These are phyloP conservation scores for Diutina catenulata DNA, from an alignment of 1,139 yeast genomes.

Conservation along the genomic window DNA sequence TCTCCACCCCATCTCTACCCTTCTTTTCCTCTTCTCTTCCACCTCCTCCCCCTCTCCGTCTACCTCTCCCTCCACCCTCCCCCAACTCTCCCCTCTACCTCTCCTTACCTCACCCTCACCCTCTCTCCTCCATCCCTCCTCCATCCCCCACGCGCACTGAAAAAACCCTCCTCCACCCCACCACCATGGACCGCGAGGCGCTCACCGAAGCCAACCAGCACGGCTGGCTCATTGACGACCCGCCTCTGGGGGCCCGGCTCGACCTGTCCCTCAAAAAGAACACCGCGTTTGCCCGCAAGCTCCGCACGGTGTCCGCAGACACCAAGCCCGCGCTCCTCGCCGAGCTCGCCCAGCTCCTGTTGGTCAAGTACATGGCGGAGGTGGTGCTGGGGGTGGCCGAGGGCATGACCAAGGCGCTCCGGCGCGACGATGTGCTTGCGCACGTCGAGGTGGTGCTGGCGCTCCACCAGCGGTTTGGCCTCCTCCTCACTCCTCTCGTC, in stretches of 20 bases:
- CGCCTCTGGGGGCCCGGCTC: slow-evolving; percentile 20
- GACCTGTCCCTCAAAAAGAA: slow-evolving; percentile 81
- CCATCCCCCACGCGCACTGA: too few relatives aligned
- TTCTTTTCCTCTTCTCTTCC: too few relatives aligned
- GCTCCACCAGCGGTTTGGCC: slow-evolving; percentile 63
- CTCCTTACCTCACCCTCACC: too few relatives aligned
- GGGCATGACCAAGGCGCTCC: slow-evolving; percentile 42
- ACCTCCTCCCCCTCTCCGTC: too few relatives aligned
- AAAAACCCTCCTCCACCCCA: too few relatives aligned
- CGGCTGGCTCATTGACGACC: slow-evolving; percentile 4
- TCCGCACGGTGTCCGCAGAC: slow-evolving; percentile 36
- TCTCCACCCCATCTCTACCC: too few relatives aligned
- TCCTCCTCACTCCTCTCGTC: slow-evolving; percentile 43
- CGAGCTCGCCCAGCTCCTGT: slow-evolving; percentile 51
- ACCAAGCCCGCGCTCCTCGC: slow-evolving; percentile 32
- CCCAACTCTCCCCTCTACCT: too few relatives aligned
- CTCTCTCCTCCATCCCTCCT: too few relatives aligned
- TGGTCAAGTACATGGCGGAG: slow-evolving; percentile 73
- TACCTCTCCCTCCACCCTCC: too few relatives aligned
- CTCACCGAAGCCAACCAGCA: background rate
- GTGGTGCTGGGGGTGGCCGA: slow-evolving; percentile 53
- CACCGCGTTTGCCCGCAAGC: slow-evolving; percentile 66
- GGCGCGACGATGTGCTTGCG: slow-evolving; percentile 49
- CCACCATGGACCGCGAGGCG: background rate
- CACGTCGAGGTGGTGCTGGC: slow-evolving; percentile 60